Percentiles rank a stretch among this genome's conserved stretches.
Conservation (phyloP, 148 eudicot species). For the Persicaria tinctoria region DNA sequence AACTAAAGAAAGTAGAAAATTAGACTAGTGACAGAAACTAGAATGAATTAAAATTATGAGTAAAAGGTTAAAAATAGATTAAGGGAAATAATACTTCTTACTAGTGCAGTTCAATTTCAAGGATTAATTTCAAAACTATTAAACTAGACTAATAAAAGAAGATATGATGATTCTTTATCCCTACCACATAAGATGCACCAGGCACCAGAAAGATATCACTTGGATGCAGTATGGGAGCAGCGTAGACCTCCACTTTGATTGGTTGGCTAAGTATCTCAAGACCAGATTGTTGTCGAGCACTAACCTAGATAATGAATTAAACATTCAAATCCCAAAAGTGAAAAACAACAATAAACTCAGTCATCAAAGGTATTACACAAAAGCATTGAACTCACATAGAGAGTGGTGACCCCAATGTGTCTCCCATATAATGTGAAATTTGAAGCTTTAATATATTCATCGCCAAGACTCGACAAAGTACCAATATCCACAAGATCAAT, state of each 20-base stretch:
- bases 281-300: slow-evolving; percentile 67
- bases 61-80: not conserved
- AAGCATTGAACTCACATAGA: slow-evolving; percentile 43
- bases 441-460: slow-evolving; percentile 35
- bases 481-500: slow-evolving; percentile 46
- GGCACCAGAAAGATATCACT: slow-evolving; percentile 66
- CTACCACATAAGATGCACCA: slow-evolving; percentile 85
- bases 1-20: slow-evolving; percentile 32
- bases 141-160: not conserved
- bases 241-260: slow-evolving; percentile 77
- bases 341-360: not conserved
- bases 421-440: slow-evolving; percentile 56
- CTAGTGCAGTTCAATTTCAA: not conserved
- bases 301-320: slow-evolving; percentile 36
- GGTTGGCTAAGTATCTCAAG: slow-evolving; percentile 55
- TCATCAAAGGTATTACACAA: slow-evolving; percentile 1
- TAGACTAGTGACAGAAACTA: slow-evolving; percentile 1
- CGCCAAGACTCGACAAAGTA: slow-evolving; percentile 18
- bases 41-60: not conserved
- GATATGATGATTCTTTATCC: slow-evolving; percentile 14
- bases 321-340: not conserved
- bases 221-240: slow-evolving; percentile 61
- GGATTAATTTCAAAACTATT: not conserved
- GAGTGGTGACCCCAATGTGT: slow-evolving; percentile 59
- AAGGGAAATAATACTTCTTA: not conserved